Percentiles rank a stretch among this genome's conserved stretches.
Conservation (phyloP, 1,139 yeast genomes). For the Zhuliangozyma blackwelliae region DNA sequence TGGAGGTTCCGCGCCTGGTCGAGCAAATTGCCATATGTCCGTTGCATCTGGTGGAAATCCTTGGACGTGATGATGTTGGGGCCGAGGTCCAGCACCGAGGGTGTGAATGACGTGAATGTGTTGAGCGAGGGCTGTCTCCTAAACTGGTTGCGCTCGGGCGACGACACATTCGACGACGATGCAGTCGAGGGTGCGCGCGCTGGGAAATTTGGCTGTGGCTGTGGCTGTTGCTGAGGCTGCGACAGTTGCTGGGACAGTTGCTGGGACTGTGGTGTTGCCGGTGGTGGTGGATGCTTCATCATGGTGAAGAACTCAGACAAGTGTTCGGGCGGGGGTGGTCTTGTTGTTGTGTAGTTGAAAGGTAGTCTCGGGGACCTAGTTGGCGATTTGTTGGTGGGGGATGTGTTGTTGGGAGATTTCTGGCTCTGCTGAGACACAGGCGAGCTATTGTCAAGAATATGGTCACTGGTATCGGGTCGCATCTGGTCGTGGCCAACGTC, state of each 20-base stretch:
- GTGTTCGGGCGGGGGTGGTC: constrained; percentile 39
- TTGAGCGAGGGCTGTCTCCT: constrained; percentile 28
- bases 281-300: constrained; percentile 19
- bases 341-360: too few species aligned
- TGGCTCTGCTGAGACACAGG: too few species aligned
- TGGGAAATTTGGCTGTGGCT: constrained; percentile 9
- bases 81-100: constrained; percentile 50
- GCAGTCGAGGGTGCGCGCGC: constrained; percentile 6
- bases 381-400: too few species aligned
- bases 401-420: too few species aligned
- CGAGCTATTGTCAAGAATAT: too few species aligned
- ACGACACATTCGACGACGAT: too few species aligned
- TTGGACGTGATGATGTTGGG: constrained; percentile 56
- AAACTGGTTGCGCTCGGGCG: constrained; percentile 4
- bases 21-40: constrained; percentile 44
- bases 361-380: too few species aligned
- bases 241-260: too few species aligned
- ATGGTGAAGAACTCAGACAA: constrained; percentile 52
- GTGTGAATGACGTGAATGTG: constrained; percentile 41
- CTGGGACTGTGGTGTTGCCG: too few species aligned
- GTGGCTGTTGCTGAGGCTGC: too few species aligned
- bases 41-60: constrained; percentile 50
- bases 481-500: too few species aligned
- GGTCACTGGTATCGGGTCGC: too few species aligned
- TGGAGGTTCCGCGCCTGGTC: constrained; percentile 51